Percentiles rank a stretch among this genome's conserved stretches.
Evolutionary conservation across 164 flowering plant genomes (phyloP).

Genomic region (Macadamia tetraphylla): DNA sequence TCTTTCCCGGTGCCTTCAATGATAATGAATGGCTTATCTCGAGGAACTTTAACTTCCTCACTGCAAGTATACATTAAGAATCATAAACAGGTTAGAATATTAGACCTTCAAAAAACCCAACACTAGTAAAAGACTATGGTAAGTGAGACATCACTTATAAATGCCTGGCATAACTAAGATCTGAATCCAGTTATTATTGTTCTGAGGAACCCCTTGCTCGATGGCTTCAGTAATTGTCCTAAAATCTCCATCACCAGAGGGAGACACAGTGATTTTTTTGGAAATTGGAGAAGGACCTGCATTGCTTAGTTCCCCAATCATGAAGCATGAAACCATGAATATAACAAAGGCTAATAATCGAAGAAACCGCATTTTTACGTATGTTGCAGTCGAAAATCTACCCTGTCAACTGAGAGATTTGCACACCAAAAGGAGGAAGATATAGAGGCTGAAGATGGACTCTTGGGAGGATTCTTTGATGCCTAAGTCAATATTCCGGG

Average conservation of each 20-base stretch:
- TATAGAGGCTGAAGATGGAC: too few relatives aligned
- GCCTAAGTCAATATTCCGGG: too few relatives aligned
- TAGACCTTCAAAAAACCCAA: too few relatives aligned
- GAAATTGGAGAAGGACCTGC: not conserved
- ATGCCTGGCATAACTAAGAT: not conserved
- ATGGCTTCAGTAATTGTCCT: constrained; percentile 5
- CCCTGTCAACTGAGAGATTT: too few relatives aligned
- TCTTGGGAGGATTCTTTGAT: too few relatives aligned
- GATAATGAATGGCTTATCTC: constrained; percentile 5
- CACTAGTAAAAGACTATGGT: too few relatives aligned
- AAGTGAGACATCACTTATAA: not conserved
- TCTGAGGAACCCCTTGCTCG: not conserved
- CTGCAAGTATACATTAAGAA: not conserved
- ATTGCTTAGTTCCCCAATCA: not conserved
- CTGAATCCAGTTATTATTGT: constrained; percentile 3
- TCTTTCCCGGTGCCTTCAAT: not conserved
- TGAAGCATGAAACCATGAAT: not conserved
- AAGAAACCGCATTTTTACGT: too few relatives aligned
- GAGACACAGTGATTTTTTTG: not conserved
- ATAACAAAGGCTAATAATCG: too few relatives aligned
- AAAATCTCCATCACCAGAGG: constrained; percentile 1
- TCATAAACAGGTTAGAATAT: too few relatives aligned
- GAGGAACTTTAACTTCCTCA: constrained; percentile 1
- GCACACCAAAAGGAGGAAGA: too few relatives aligned
- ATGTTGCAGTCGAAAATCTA: too few relatives aligned